Evolutionary conservation across 148 eudicot genomes (phyloP), one percentile per base, ranked within the genome.

Genomic region (Camellia sinensis): DNA sequence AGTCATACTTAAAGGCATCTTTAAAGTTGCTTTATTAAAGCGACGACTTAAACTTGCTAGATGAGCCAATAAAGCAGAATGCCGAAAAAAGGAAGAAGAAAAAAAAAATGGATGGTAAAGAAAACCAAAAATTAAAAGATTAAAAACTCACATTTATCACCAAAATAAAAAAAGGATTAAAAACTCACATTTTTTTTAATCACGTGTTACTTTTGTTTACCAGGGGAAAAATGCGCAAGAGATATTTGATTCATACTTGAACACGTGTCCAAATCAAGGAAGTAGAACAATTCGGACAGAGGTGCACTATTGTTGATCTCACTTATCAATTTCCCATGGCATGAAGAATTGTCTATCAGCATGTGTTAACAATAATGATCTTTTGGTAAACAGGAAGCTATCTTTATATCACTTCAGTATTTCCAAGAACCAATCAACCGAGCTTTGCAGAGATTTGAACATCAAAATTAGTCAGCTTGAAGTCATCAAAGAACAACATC

Each of bases 281-380:
- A 96, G 99, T 83, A 88, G 99, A 79, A 96, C 98, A 61, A 96
- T 96, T 76, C 89, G 99, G 82, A 89, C 98, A 64, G 99, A 96
- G 98, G 99, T 96, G 87, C 21, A 57, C 53, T 71, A 45, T 73
- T 43, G 52, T 46, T n/a, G 8, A 40, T 22, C 67, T 37, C n/a
- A 43, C 62, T 64, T 21, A 12, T 73, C 74, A 63, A 64, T 53
- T 43, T 40, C 17, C 70, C 17, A 40, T 61, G 37, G 5, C 17
- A 64, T 29, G 12, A 52, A 66, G 37, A 29, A 40, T 17, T 50
- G 43, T 76, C 65, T 46, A 9, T 14, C 5, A 61, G 15, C 65
- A 7, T 48, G 40, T 60, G 19, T 15, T 75, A 43, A 37, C 19
- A 2, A 13, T 43, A 64, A 44, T 18, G 43, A 15, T 59, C 18